Evolutionary conservation across 495 filamentous ascomycete genomes (phyloP).

Genomic region (Penicillium verhagenii): DNA sequence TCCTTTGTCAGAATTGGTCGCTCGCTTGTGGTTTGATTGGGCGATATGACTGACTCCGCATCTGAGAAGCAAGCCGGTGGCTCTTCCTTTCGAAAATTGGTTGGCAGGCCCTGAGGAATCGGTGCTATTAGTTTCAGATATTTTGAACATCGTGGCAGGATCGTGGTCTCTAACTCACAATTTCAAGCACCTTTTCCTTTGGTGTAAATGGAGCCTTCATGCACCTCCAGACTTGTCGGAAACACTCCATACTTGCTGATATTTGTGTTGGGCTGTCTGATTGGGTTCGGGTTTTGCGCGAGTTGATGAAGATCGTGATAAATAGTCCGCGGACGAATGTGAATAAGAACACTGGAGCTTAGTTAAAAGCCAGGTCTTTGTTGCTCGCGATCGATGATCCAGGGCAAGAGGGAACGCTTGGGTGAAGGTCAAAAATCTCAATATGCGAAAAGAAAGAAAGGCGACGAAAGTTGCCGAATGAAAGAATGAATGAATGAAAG

Average conservation of each 20-base stretch:
- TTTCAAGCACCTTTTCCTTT: conserved; percentile 34
- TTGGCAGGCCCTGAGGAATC: conserved; percentile 37
- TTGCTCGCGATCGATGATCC: conserved; percentile 1
- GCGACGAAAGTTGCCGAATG: conserved; percentile 19
- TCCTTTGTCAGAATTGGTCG: conserved; percentile 32
- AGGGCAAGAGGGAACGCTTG: conserved; percentile 13
- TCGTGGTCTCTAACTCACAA: conserved; percentile 27
- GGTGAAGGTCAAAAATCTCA: conserved; percentile 22
- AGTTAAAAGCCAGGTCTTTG: neutral
- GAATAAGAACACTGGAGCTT: neutral
- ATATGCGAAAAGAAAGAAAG: conserved; percentile 29
- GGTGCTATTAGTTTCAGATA: conserved; percentile 2
- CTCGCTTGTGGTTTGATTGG: conserved; percentile 14
- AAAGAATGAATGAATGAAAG: conserved; percentile 20
- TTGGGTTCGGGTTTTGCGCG: neutral
- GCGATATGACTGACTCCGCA: conserved; percentile 42
- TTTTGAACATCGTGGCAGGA: neutral
- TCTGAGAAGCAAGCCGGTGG: conserved; percentile 40
- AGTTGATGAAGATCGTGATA: conserved; percentile 14
- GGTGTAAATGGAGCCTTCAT: conserved; percentile 39
- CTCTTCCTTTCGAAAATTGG: conserved; percentile 48
- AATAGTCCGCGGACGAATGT: neutral
- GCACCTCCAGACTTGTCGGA: conserved; percentile 38
- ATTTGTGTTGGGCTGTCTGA: neutral
- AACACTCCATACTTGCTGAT: conserved; percentile 38